Evolutionary conservation across 2,329 filamentous ascomycete genomes (phyloP).

Genomic region (Zymoseptoria brevis): DNA sequence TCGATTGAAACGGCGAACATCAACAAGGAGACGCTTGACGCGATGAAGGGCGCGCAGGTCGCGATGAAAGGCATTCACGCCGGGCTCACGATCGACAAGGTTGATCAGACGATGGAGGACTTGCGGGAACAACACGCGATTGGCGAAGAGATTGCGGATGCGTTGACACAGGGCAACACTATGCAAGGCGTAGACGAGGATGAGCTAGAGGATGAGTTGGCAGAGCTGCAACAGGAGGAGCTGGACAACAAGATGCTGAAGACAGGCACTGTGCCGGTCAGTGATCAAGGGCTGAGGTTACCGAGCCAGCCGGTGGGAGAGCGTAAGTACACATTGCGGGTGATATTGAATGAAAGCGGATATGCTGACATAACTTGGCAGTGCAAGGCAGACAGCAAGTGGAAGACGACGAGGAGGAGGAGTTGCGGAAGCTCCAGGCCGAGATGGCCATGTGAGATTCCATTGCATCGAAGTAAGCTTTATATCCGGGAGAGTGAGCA

Average conservation of each 20-base stretch:
- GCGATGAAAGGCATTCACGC: constrained; percentile 93
- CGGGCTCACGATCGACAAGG: constrained; percentile 84
- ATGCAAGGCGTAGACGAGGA: constrained; percentile 71
- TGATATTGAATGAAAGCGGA: neutral
- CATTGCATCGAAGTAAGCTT: neutral
- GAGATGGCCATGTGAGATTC: constrained; percentile 82
- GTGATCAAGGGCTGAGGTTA: constrained; percentile 67
- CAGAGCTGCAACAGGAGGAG: constrained; percentile 79
- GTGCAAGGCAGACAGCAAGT: constrained; percentile 40
- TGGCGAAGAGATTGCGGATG: constrained; percentile 83
- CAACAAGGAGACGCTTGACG: constrained; percentile 89
- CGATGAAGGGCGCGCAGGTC: constrained; percentile 82
- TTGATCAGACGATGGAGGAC: constrained; percentile 90
- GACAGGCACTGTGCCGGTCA: constrained; percentile 75
- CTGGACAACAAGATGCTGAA: constrained; percentile 91
- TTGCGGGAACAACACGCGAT: constrained; percentile 86
- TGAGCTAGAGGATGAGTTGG: constrained; percentile 79
- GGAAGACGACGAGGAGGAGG: constrained; percentile 90
- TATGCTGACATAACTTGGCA: constrained; percentile 17
- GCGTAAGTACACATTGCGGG: constrained; percentile 48
- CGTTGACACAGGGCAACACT: constrained; percentile 64
- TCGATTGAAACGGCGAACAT: constrained; percentile 97
- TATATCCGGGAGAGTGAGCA: neutral
- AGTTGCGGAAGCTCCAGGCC: constrained; percentile 84
- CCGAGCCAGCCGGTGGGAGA: constrained; percentile 67